Evolutionary conservation across 306 rosid genomes (phyloP), one percentile per base, ranked within the genome.

Genomic region (Vicia sativa): DNA sequence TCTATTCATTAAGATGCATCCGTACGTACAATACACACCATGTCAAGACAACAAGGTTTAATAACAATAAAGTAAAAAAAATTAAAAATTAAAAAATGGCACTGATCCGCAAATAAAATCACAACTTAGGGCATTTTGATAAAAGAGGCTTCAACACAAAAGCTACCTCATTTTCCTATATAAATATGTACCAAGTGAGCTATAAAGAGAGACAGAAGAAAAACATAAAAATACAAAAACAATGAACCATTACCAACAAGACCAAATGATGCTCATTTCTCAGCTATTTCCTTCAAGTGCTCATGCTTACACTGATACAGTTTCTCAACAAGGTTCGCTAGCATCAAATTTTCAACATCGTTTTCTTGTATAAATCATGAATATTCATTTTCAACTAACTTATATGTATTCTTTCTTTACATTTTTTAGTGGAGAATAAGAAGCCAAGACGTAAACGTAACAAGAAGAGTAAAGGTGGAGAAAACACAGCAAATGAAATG

Each of bases 391-490:
- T 45, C 23, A 21, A 21, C 23, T 21, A 21, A 21, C 3, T 44
- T 1, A 2, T 2, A 45, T 44, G n/a, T 45, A 14, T 16, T 48
- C n/a, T 55, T 26, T 55, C 6, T 44, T 11, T 10, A 2, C 28
- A 4, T 15, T 73, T 55, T 55, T 23, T 29, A 76, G 96, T 70
- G 15, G 92, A 79, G 79, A 69, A n/a, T n/a, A n/a, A 87, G 44
- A 90, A 88, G 63, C 53, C 82, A 13, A 78, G 84, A 58, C 78
- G 96, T 0, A 77, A 92, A 11, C 86, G 97, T 13, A 78, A 73
- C 2, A 82, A 74, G 84, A 88, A 85, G 91, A 87, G 13, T 79
- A 84, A 82, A 74, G 79, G 79, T 19, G 85, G 86, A 41, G 89
- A 82, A 7, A 79, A 41, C 59, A 67, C 73, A 3, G 82, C 11